Base-by-base conservation (phyloP, 164 flowering plant species). In the Brasenia schreberi region DNA sequence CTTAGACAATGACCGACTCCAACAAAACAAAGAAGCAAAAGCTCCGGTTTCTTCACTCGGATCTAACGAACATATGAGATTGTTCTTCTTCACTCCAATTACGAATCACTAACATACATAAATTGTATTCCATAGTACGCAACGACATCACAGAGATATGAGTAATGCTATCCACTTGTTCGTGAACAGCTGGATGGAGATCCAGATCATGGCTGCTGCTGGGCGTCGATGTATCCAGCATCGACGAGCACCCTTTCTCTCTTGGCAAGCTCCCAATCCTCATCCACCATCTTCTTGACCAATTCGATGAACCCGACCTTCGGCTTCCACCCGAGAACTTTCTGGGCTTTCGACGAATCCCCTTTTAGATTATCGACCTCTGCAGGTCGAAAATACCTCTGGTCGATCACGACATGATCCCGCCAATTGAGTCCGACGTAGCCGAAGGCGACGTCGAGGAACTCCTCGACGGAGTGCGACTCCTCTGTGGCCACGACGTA, bases 401-500 rank as follows among this genome's bases (percentile, higher is more conserved):
- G 83, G 66, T 94, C 99, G 62, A 94, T 94, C 78, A 74, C 88
- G 65, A 94, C 99, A 68, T 91, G 96, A 62, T 94, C 92, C 72
- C 66, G 79, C 99, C 99, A 91, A 7, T 89, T 83, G 80, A 94
- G 70, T 14, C 96, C 97, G 16, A 85, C 98, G 62, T 79, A 87
- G 73, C 96, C 95, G 74, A 94, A 94, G 5, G 97, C 85, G 72
- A 81, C 95, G 68, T 82, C 84, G 75, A 94, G 59, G 67, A 94
- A 94, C 77, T 94, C 96, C 88, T 91, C 83, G 68, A 94, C 97
- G 18, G 92, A 80, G 74, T 93, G 97, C 11, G 94, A 77, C 64
- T 93, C 98, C 81, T 93, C 97, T 0, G 98, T 93, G n/a, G 98
- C 98, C 68, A 92, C 97, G 43, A 94, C 98, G 49, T 94, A 87